A percentile compares a stretch with the other conserved stretches of the same genome.
Conservation (phyloP, 2,329 filamentous ascomycete genomes). For the Karstenula rhodostoma region DNA sequence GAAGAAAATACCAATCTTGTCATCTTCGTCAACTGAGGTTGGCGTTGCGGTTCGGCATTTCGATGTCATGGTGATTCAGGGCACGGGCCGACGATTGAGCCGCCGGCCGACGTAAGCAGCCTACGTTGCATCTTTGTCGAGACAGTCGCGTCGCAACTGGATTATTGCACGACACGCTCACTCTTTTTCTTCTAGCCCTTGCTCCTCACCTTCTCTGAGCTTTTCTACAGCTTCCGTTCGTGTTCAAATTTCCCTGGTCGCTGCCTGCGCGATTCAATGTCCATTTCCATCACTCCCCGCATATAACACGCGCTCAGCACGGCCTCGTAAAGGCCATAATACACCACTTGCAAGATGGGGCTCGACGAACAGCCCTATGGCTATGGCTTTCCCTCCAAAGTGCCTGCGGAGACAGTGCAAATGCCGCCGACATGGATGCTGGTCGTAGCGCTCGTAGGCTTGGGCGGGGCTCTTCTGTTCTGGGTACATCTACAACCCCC, state of each 20-base stretch:
- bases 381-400: slow-evolving; percentile 7
- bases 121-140: slow-evolving; percentile 47
- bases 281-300: slow-evolving; percentile 16
- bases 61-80: neutral
- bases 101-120: slow-evolving; percentile 36
- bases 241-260: slow-evolving; percentile 11
- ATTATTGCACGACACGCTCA: slow-evolving; percentile 16
- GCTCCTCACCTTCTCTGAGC: neutral
- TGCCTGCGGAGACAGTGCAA: slow-evolving; percentile 24
- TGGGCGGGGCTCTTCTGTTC: slow-evolving; percentile 34
- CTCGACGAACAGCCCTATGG: slow-evolving; percentile 34
- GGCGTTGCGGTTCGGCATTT: neutral
- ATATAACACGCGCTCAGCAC: slow-evolving; percentile 29
- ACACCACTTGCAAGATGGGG: slow-evolving; percentile 34
- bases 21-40: neutral
- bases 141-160: slow-evolving; percentile 32
- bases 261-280: slow-evolving; percentile 29
- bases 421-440: slow-evolving; percentile 46
- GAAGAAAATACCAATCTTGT: neutral
- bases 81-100: slow-evolving; percentile 15
- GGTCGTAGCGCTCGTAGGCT: slow-evolving; percentile 33
- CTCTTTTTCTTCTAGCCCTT: slow-evolving; percentile 8
- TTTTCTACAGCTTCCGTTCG: slow-evolving; percentile 3
- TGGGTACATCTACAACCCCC: slow-evolving; percentile 33
- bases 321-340: slow-evolving; percentile 20